Base-by-base conservation (phyloP, 1,139 yeast species). In the Taphrina betulina region DNA sequence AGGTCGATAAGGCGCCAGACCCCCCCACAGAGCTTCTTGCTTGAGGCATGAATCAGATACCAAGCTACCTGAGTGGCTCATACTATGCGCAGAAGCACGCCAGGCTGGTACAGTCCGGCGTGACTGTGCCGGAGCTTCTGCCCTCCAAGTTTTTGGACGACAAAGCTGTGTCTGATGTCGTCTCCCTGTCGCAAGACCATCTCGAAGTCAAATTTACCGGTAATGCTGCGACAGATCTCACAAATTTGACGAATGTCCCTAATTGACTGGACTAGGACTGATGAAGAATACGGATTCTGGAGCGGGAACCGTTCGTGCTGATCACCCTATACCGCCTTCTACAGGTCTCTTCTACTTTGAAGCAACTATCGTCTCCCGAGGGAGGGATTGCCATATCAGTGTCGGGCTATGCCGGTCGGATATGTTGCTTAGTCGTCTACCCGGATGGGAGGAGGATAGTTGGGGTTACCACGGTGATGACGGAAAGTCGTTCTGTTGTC, bases 391-490 rank as follows among this genome's bases (percentile, higher is more conserved):
- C 10, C 58, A 63, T 28, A 62, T 71, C 22, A 64, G 71, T 19
- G 61, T 72, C 19, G 75, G 75, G 3, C 56, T 72, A 45, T 67
- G 72, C 55, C 62, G 64, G 46, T 60, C 57, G 38, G 64, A 66
- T 16, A 66, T 68, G 10, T 58, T 65, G 29, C 62, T 70, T 51
- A 62, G 62, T 38, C 64, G 74, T 63, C 62, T 74, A 51, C 73
- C 77, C 2, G 83, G 82, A 2, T 64, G 72, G 43, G 82, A 78
- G 45, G 67, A 68, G 35, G 73, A 76, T 19, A 70, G 80, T 1
- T 80, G 78, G 75, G 83, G 82, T 1, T 79, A 78, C 62, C 80
- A 77, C 63, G 81, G 84, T 3, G 77, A 72, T 60, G 81, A 78
- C 61, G 86, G 85, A 0, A 69, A 72, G 16, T 71, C 76, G n/a